Evolutionary conservation across 2,329 filamentous ascomycete species (phyloP).

Genomic region (Fusarium denticulatum): DNA sequence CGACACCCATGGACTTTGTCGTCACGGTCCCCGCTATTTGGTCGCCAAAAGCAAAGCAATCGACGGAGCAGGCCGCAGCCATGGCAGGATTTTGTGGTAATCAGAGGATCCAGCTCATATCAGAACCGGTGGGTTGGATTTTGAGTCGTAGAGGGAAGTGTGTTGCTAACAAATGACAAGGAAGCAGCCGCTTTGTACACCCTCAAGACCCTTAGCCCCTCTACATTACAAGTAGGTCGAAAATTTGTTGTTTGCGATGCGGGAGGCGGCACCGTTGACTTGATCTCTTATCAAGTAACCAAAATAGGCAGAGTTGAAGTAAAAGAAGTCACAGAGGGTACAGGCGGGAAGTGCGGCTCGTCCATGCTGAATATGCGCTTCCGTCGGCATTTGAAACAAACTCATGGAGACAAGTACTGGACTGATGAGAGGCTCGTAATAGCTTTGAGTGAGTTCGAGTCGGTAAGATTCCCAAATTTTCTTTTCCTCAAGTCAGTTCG

Average conservation of each 20-base stretch:
- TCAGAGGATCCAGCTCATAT: slow-evolving; percentile 57
- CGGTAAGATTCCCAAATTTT: slow-evolving; percentile 53
- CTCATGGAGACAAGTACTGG: slow-evolving; percentile 55
- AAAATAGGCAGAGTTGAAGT: slow-evolving; percentile 55
- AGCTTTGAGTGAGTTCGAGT: slow-evolving; percentile 57
- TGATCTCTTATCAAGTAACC: slow-evolving; percentile 63
- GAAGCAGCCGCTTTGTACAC: slow-evolving; percentile 64
- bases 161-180: slow-evolving; percentile 38
- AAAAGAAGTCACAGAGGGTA: slow-evolving; percentile 60
- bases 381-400: slow-evolving; percentile 54
- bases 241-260: slow-evolving; percentile 65
- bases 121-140: slow-evolving; percentile 55
- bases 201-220: slow-evolving; percentile 54
- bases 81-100: slow-evolving; percentile 53
- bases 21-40: slow-evolving; percentile 69
- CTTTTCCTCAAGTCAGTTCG: not conserved
- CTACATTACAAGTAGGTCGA: slow-evolving; percentile 55
- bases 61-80: slow-evolving; percentile 55
- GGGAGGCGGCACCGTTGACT: slow-evolving; percentile 64
- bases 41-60: slow-evolving; percentile 64
- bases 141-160: not conserved
- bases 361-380: slow-evolving; percentile 61
- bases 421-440: slow-evolving; percentile 54
- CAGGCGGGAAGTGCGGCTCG: slow-evolving; percentile 61
- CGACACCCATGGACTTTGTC: slow-evolving; percentile 62